Conservation (phyloP, 805 yeast genomes). For the Citeromyces matritensis region DNA sequence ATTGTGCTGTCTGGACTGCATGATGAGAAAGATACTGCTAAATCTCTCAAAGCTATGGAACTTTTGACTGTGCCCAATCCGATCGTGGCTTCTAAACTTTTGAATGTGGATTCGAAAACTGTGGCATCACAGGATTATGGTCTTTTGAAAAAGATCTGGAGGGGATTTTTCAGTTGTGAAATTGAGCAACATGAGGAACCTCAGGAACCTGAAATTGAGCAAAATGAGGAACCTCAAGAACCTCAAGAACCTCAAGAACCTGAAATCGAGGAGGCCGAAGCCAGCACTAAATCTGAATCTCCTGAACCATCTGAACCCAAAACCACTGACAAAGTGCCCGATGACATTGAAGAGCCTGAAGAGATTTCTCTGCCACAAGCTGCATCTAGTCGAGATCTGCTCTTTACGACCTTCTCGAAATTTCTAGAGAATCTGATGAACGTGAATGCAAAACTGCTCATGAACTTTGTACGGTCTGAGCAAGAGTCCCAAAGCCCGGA, state of each 20-base stretch:
- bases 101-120: not conserved
- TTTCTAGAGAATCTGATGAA: slow-evolving; percentile 75
- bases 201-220: not conserved
- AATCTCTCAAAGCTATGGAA: not conserved
- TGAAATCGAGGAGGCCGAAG: not conserved
- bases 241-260: not conserved
- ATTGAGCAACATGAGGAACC: not conserved
- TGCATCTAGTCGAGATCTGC: not conserved
- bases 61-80: not conserved
- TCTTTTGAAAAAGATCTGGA: too few relatives aligned
- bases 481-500: slow-evolving; percentile 23
- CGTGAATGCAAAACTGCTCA: slow-evolving; percentile 64
- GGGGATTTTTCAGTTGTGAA: too few relatives aligned
- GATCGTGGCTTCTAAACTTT: too few relatives aligned
- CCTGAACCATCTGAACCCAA: not conserved
- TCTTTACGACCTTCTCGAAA: slow-evolving; percentile 46
- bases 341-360: too few relatives aligned
- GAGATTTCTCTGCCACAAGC: too few relatives aligned
- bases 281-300: too few relatives aligned
- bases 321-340: not conserved
- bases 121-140: not conserved
- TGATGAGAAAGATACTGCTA: slow-evolving; percentile 5
- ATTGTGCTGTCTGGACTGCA: slow-evolving; percentile 14
- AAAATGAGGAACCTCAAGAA: not conserved
- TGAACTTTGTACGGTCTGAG: slow-evolving; percentile 44